These are phyloP conservation scores for Pseudoneurospora amorphoporcata DNA, from an alignment of 495 filamentous ascomycete species.

Conservation along the genomic window DNA sequence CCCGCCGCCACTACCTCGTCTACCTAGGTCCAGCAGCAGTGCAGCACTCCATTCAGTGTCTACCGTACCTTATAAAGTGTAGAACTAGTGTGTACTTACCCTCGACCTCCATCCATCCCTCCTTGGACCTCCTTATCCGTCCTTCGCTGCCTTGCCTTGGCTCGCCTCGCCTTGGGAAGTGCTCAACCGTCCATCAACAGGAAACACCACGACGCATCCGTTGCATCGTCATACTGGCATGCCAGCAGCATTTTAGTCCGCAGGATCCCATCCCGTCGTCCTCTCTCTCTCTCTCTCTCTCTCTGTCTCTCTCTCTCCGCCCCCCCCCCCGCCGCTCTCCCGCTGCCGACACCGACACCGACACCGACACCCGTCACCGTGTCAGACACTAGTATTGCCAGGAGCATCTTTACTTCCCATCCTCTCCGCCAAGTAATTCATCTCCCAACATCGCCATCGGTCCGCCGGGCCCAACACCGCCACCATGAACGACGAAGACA, in stretches of 20 bases:
- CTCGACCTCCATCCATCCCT: neutral
- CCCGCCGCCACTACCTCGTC: neutral
- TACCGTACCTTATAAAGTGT: neutral
- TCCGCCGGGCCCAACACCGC: slow-evolving; percentile 29
- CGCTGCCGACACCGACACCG: neutral
- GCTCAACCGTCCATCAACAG: neutral
- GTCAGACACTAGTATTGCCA: neutral
- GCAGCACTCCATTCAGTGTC: neutral
- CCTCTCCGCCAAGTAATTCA: neutral
- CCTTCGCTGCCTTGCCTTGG: neutral
- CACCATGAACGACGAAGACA: slow-evolving; percentile 65
- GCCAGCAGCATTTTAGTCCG: neutral
- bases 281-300: neutral
- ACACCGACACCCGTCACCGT: neutral
- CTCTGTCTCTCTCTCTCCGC: neutral
- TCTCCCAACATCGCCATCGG: neutral
- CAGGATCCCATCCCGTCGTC: neutral
- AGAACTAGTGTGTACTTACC: neutral
- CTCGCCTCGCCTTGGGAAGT: neutral
- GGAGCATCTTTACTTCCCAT: slow-evolving; percentile 6
- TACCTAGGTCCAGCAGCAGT: neutral
- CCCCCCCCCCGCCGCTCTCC: neutral
- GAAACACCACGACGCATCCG: neutral
- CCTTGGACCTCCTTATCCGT: neutral
- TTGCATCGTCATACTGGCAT: neutral